These are phyloP conservation scores for slime mould (Dictyostelium discoideum) DNA, from an alignment of 78 protist genomes.

Conservation along the genomic window DNA sequence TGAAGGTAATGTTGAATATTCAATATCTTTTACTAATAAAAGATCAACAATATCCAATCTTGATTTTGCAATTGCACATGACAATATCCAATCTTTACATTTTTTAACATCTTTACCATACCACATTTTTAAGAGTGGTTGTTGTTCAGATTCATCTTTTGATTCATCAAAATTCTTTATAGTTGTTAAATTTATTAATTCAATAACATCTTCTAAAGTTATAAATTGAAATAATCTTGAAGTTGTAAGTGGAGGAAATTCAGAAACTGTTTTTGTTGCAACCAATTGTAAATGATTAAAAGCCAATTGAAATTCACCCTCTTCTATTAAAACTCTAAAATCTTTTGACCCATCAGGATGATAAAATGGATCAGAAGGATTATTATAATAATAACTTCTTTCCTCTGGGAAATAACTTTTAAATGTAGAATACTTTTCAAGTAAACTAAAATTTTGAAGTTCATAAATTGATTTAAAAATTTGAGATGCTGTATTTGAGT, in stretches of 20 bases:
- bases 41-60: neutral
- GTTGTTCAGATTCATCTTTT: too few relatives aligned
- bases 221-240: neutral
- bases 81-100: neutral
- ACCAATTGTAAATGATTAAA: neutral
- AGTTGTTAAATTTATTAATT: neutral
- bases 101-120: neutral
- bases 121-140: neutral
- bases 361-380: neutral
- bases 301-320: neutral
- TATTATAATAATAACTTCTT: neutral
- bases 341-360: neutral
- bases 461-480: neutral
- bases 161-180: neutral
- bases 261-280: neutral
- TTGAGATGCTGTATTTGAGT: neutral
- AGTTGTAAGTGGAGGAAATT: neutral
- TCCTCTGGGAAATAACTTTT: neutral
- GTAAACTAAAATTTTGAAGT: neutral
- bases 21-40: neutral
- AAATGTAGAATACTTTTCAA: neutral
- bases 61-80: neutral
- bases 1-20: neutral
- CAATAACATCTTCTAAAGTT: neutral
- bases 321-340: neutral